Evolutionary conservation across 305 asterid species (phyloP), one percentile per base, ranked within the genome.

Genomic region (Fraxinus floribunda): DNA sequence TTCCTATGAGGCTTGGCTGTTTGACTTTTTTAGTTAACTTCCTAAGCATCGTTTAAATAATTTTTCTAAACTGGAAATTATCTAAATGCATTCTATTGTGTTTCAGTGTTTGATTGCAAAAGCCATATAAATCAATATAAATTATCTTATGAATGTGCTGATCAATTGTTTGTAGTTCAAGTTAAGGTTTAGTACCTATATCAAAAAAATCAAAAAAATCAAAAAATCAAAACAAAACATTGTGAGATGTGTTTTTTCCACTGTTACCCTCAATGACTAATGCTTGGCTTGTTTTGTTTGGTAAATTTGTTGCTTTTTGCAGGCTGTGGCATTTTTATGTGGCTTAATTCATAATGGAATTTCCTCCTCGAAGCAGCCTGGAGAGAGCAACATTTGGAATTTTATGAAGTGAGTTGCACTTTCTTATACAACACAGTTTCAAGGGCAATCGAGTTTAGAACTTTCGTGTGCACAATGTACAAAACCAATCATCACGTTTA

Each of bases 311-410:
- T 83, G 38, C 57, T 78, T 39, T 85, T 78, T 89, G 84, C 97
- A 95, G 99, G 90, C 85, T 74, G 96, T 95, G 86, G 98, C 99
- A 70, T 92, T 92, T 88, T 86, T 90, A 79, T 95, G 97, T 87
- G 97, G 98, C 80, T 32, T 87, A 85, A 88, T 95, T 85, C 94
- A 93, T 87, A 91, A 89, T 89, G 92, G 88, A 81, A 76, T 94
- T 84, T 84, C 90, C 46, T 86, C 90, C 7, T 73, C 89, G 86
- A 87, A 90, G 77, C 81, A 86, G 80, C 86, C 81, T 29, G 87
- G 82, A 52, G 90, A 88, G 64, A 83, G 84, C 78, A 87, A 79
- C 71, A 29, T 62, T 76, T 90, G 94, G 93, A 89, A 81, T 89
- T 84, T 81, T 74, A 88, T 86, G 83, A 83, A 96, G 98, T 95